These are phyloP conservation scores for Candida koratica DNA, from an alignment of 805 yeast species.

Conservation along the genomic window DNA sequence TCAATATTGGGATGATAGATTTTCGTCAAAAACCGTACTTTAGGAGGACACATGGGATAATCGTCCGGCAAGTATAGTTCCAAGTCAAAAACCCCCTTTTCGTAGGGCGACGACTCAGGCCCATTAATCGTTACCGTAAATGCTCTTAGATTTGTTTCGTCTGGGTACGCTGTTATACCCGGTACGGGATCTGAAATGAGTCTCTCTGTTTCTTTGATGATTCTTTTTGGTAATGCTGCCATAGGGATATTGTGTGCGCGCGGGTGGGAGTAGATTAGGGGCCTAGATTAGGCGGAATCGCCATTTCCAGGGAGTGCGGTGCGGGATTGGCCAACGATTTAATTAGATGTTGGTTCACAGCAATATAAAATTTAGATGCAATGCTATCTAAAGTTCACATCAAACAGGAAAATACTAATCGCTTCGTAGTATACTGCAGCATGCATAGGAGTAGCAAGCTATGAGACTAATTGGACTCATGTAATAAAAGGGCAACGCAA, in stretches of 20 bases:
- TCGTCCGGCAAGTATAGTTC: conserved; percentile 93
- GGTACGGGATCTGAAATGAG: conserved; percentile 93
- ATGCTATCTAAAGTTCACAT: no score
- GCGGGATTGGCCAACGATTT: no score
- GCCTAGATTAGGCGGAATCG: no score
- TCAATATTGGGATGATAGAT: conserved; percentile 97
- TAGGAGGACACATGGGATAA: conserved; percentile 97
- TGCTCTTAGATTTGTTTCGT: conserved; percentile 88
- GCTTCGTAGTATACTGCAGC: no score
- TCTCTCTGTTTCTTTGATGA: conserved; percentile 93
- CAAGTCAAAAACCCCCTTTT: conserved; percentile 69
- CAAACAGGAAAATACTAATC: no score
- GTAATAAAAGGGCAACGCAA: no score
- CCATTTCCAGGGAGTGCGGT: no score
- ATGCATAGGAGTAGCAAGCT: no score
- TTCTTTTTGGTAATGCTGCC: conserved; percentile 81
- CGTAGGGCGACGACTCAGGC: conserved; percentile 88
- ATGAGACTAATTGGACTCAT: no score
- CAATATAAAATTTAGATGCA: no score
- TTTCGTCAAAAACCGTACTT: conserved; percentile 87
- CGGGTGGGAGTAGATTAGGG: no score
- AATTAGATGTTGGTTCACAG: no score
- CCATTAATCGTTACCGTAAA: conserved; percentile 92
- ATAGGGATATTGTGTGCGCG: conserved; percentile 20
- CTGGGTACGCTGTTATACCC: conserved; percentile 90